Evolutionary conservation across 768 basidiomycete genomes (phyloP), one percentile per base, ranked within the genome.

Genomic region (Amyloporia xantha): DNA sequence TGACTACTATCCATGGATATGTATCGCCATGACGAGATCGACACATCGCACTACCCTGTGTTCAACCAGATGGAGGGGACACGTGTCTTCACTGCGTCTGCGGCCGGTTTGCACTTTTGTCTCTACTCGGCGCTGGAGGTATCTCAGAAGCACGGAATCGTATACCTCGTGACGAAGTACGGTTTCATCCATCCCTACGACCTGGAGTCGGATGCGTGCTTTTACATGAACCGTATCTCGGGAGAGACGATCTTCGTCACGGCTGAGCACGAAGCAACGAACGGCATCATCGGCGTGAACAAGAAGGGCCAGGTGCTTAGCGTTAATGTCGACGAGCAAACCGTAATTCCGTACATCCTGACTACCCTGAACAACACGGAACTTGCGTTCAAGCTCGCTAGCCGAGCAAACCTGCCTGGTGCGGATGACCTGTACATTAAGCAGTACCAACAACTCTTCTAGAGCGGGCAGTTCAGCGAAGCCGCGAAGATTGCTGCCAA

Each of bases 101-200:
- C n/a, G n/a, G n/a, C n/a, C n/a, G n/a, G n/a, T n/a, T n/a, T n/a
- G n/a, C n/a, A n/a, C n/a, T n/a, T n/a, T n/a, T n/a, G n/a, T n/a
- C n/a, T n/a, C n/a, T n/a, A n/a, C n/a, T n/a, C n/a, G n/a, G 91
- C 96, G 24, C 97, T 99, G 92, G 95, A 99, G 65, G 91, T 98
- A 27, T 98, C 96, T 35, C 84, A 86, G 68, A 90, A 91, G 66
- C 94, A 96, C 67, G 95, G 96, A 28, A 91, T 99, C 67, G 73
- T 96, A 61, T 99, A 94, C 71, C 78, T 99, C 49, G 91, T 97
- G 63, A 98, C 96, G 48, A 99, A 99, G 68, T 98, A 91, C 65
- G 96, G 96, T 36, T 99, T 99, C 72, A 98, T 99, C 62, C 96
- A 98, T 67, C 78, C 98, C 11, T 99, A 99, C 68, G 96, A 99